Base-by-base conservation (phyloP, 139 green algal genomes). In the Chlamydomonas applanata region DNA sequence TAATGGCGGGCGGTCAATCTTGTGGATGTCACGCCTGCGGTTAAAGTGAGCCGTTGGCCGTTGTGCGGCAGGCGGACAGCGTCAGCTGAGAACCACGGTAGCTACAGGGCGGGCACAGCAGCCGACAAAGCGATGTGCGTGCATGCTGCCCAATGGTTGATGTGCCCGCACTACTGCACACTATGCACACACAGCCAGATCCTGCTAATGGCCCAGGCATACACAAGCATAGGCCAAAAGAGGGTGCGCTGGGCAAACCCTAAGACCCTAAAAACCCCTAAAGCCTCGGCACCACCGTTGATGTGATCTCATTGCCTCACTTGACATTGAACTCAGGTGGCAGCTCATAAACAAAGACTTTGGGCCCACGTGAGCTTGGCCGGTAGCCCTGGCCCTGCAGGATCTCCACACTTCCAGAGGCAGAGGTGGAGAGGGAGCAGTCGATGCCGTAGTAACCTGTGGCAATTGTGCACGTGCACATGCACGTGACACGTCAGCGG, bases 311-410 rank as follows among this genome's bases (percentile, higher is more conserved):
- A 62, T 7, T 11, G 0, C 46, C 79, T 76, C 44, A 82, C 80
- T 85, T 85, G 20, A 85, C 74, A 34, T 85, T 66, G 60, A 75
- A 85, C 40, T 85, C 80, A 33, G 80, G 80, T 0, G 80, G 80
- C 36, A 85, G 33, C 52, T 85, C 80, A 20, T 85, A 85, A 0
- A 85, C 36, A 61, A 76, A 85, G 0, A 85, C 69, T 0, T 40
- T 56, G 4, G 80, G 80, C 11, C 80, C 80, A 2, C 67, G 57
- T 4, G 45, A 69, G 27, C 72, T 78, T 29, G 66, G 34, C 2
- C n/a, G 36, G 49, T 85, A 85, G 36, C 45, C 54, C 67, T 64
- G 33, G 1, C 80, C 75, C 29, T 59, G 61, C 32, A 82, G 70
- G 16, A 82, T 45, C 53, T 76, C 76, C 45, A 59, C 24, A 2